A percentile compares a stretch with the other conserved stretches of the same genome.
phyloP scores from a whole-genome alignment of 441 rosid genomes.

The Populus trichocarpa region DNA sequence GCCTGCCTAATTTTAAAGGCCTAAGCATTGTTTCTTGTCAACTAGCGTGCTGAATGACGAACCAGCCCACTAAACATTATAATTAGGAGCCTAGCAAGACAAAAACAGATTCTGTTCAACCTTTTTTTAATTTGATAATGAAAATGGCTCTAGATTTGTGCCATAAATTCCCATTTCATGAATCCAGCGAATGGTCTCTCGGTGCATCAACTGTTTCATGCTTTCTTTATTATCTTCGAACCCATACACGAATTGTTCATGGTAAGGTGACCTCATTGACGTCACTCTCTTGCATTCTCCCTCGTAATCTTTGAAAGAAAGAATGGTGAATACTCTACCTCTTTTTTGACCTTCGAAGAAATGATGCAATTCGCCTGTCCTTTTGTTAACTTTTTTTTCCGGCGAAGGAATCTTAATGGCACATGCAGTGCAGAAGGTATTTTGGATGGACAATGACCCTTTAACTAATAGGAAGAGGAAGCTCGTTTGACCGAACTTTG shows the following conservation, averaged over 20 bases:
- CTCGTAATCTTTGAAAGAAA: not conserved
- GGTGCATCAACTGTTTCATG: not conserved
- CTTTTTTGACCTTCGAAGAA: too few relatives aligned
- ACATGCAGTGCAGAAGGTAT: not conserved
- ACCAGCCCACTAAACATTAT: not conserved
- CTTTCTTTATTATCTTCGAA: not conserved
- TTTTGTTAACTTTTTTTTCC: not conserved
- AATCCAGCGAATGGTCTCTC: not conserved
- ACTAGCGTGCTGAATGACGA: not conserved
- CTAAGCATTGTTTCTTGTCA: not conserved
- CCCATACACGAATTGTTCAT: not conserved
- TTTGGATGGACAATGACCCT: slow-evolving; percentile 3
- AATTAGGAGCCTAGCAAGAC: not conserved
- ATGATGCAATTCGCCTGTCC: not conserved
- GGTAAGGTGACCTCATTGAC: too few relatives aligned
- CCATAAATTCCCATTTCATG: not conserved
- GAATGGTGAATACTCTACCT: not conserved
- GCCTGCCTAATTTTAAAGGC: too few relatives aligned
- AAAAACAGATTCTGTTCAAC: not conserved
- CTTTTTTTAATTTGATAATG: not conserved
- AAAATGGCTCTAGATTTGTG: not conserved
- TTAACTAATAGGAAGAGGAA: slow-evolving; percentile 5
- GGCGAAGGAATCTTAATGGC: slow-evolving; percentile 6
- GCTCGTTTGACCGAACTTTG: not conserved
- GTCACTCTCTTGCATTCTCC: not conserved